A percentile compares a stretch with the other conserved stretches of the same genome.
phyloP scores from a whole-genome alignment of 2,329 filamentous ascomycete species.

The Dothideomycetes sp. region DNA sequence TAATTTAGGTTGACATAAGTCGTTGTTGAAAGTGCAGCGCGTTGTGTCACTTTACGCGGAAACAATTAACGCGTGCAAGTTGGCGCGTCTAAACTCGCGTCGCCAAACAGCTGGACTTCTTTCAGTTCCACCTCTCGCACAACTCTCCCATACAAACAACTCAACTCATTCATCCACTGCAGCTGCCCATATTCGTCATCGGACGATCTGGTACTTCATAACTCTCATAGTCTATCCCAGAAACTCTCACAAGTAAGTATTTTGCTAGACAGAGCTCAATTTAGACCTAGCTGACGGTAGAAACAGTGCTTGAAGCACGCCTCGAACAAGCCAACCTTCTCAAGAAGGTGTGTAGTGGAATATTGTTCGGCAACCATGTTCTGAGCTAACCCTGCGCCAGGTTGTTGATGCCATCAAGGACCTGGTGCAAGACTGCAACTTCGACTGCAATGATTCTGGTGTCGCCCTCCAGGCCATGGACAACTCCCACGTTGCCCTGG shows the following conservation, averaged over 20 bases:
- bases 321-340: conserved; percentile 86
- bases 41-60: not conserved
- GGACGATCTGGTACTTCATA: too few species aligned
- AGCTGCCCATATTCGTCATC: not conserved
- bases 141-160: conserved; percentile 1
- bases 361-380: conserved; percentile 9
- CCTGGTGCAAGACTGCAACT: conserved; percentile 98
- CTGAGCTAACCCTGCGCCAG: conserved; percentile 34
- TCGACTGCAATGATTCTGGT: conserved; percentile 99
- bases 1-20: not conserved
- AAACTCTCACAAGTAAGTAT: too few species aligned
- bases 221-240: too few species aligned
- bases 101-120: not conserved
- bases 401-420: conserved; percentile 99
- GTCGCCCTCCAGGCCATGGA: conserved; percentile 99
- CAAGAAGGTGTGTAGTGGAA: conserved; percentile 72
- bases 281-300: not conserved
- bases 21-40: not conserved
- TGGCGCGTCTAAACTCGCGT: not conserved
- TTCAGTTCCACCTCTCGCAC: conserved; percentile 1
- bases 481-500: conserved; percentile 97
- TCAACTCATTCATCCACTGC: not conserved
- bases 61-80: not conserved
- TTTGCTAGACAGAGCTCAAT: too few species aligned
- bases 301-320: conserved; percentile 84